Percentiles rank a stretch among this genome's conserved stretches.
Evolutionary conservation across 768 basidiomycete species (phyloP).

Genomic region (Trametes coccinea): DNA sequence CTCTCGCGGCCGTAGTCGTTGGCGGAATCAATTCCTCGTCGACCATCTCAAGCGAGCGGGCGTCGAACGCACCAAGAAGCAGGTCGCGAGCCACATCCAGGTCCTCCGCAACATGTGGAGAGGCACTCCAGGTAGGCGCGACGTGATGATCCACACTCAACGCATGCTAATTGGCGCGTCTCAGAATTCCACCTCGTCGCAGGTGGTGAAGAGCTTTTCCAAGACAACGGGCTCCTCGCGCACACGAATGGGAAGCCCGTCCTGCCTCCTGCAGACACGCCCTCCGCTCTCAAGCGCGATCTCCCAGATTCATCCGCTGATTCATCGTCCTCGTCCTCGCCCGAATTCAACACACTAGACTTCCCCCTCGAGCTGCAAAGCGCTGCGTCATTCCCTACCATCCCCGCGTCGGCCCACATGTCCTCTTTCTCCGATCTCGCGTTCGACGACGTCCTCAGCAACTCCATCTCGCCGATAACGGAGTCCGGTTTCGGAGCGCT

Average conservation of each 20-base stretch:
- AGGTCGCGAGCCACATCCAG: constrained; percentile 88
- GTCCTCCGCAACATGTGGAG: constrained; percentile 89
- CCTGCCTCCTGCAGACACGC: constrained; percentile 6
- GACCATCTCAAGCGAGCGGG: constrained; percentile 72
- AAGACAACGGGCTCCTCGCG: constrained; percentile 41
- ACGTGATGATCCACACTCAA: not conserved
- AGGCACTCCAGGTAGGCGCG: constrained; percentile 63
- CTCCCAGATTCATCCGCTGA: constrained; percentile 17
- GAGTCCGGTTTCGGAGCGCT: constrained; percentile 9
- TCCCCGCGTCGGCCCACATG: constrained; percentile 9
- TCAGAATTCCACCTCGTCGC: constrained; percentile 78
- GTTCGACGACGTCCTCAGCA: constrained; percentile 10
- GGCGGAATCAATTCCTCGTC: constrained; percentile 85
- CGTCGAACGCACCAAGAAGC: constrained; percentile 78
- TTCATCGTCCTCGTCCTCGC: constrained; percentile 35
- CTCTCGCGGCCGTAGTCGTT: constrained; percentile 74
- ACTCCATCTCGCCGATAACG: constrained; percentile 13
- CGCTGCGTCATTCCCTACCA: constrained; percentile 13
- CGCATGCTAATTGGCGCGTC: constrained; percentile 19
- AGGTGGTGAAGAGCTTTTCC: constrained; percentile 72
- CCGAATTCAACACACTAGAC: constrained; percentile 24
- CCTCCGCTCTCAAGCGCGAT: constrained; percentile 12
- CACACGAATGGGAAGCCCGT: constrained; percentile 43
- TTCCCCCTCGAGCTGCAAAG: constrained; percentile 17
- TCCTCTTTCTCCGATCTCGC: constrained; percentile 14